Evolutionary conservation across 345 rosid species (phyloP).

Genomic region (Eucalyptus camaldulensis): DNA sequence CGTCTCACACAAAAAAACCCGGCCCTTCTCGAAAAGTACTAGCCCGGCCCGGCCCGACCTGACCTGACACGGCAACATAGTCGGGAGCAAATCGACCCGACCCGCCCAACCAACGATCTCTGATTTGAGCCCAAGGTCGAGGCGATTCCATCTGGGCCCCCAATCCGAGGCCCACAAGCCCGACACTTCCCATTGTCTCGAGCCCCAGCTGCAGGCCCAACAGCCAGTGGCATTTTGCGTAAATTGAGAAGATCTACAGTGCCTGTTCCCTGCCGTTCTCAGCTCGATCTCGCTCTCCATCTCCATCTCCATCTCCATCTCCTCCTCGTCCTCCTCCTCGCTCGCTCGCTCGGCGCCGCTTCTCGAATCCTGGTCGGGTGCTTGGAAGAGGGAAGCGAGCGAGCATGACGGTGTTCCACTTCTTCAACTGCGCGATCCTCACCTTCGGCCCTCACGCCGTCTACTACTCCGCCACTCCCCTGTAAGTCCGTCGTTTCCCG

Average conservation of each 20-base stretch:
- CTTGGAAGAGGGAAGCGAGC: background rate
- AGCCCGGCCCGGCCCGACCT: background rate
- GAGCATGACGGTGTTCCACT: constrained; percentile 84
- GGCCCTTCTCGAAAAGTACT: background rate
- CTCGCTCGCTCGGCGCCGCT: background rate
- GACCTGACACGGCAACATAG: background rate
- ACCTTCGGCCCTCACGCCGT: constrained; percentile 99
- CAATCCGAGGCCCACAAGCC: background rate
- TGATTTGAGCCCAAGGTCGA: background rate
- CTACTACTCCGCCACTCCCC: constrained; percentile 95
- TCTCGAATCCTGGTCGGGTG: background rate
- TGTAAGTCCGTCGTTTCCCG: constrained; percentile 21
- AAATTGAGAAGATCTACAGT: background rate
- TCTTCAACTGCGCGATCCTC: constrained; percentile 98
- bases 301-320: background rate
- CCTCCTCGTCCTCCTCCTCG: background rate
- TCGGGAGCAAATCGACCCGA: background rate
- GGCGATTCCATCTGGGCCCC: background rate
- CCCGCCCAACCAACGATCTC: background rate
- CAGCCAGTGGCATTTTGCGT: background rate
- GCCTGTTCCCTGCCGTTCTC: background rate
- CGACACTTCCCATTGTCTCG: background rate
- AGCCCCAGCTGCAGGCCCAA: background rate
- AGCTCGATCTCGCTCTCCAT: background rate
- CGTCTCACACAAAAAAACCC: background rate